Base-by-base conservation (phyloP, 2,329 filamentous ascomycete genomes). In the Knoxdaviesia capensis region DNA sequence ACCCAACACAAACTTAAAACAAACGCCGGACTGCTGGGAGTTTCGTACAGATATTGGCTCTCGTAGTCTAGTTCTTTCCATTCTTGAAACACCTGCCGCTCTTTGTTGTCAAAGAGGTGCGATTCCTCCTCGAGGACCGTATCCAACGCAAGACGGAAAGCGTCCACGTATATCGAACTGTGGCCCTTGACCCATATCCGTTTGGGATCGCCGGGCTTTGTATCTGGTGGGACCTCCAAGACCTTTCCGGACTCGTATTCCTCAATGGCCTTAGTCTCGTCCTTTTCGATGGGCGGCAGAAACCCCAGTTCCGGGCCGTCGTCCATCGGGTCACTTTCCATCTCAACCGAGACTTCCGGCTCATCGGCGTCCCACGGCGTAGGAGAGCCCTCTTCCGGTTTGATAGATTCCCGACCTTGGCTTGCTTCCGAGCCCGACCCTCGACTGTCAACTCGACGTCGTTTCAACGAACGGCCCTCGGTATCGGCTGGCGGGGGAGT, bases 121-220 rank as follows among this genome's bases (percentile, higher is more conserved):
- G 73, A 70, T 58, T 98, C 90, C 44, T 96, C 84, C 40, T 84
- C 77, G 8, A 96, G 61, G 4, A 98, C 90, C 0, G 84, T 94
- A 45, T 88, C 78, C 40, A 98, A 63, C 2, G 88, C 85, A 9
- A 96, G 65, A 53, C 94, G 94, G 65, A 98, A 98, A 1, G 90
- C 90, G 60, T 98, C 90, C 11, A 94, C 85, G 52, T 98, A 98
- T 43, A 98, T 84, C 1, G 87, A 96, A 52, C 78, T 92, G 55
- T 75, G 77, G 0, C 85, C 84, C 51, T 69, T 74, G 5, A 76
- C 59, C 84, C 84, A 94, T 45, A 45, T 40, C 5, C 55, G 49
- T 5, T 46, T 29, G 11, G 6, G 29, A 9, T 30, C 11, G 31
- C 29, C 38, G n/a, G 39, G 9, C 6, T 40, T 11, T 31, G 30